Conservation (phyloP, 139 green algal species). For the Bryopsis sp. region DNA sequence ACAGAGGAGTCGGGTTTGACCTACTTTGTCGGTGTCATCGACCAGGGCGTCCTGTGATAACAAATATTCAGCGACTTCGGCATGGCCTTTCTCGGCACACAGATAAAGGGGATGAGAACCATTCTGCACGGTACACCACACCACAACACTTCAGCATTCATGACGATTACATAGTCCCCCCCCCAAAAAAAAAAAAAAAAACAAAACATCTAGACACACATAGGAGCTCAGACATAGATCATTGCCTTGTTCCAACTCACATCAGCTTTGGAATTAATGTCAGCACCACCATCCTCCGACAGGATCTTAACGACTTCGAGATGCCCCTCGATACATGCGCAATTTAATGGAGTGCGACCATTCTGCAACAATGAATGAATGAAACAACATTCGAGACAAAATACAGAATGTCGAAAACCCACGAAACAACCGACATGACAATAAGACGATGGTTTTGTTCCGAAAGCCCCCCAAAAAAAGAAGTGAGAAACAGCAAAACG, state of each 20-base stretch:
- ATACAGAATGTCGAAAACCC: too few relatives aligned
- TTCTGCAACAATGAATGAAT: not conserved
- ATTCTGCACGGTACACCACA: conserved; percentile 7
- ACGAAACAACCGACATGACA: too few relatives aligned
- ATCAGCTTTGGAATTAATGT: conserved; percentile 2
- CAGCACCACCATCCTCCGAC: not conserved
- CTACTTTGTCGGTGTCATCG: not conserved
- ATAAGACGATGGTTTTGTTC: too few relatives aligned
- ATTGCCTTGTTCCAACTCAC: too few relatives aligned
- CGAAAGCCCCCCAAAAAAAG: too few relatives aligned
- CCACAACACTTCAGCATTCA: not conserved
- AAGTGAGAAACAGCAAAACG: too few relatives aligned
- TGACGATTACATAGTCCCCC: too few relatives aligned
- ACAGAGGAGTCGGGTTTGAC: too few relatives aligned
- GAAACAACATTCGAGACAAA: too few relatives aligned
- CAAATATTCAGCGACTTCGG: not conserved
- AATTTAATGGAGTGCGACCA: conserved; percentile 9
- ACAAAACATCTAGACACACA: too few relatives aligned
- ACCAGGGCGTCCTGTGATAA: not conserved
- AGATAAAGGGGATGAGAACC: conserved; percentile 12
- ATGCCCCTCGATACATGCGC: conserved; percentile 12
- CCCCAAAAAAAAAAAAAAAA: too few relatives aligned
- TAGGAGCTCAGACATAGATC: too few relatives aligned
- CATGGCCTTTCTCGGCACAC: conserved; percentile 9
- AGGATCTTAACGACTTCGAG: conserved; percentile 1